Percentiles rank a stretch among this genome's conserved stretches.
These are phyloP conservation scores for Phytophthora fragariaefolia DNA, from an alignment of 352 stramenopile genomes.

Conservation along the genomic window DNA sequence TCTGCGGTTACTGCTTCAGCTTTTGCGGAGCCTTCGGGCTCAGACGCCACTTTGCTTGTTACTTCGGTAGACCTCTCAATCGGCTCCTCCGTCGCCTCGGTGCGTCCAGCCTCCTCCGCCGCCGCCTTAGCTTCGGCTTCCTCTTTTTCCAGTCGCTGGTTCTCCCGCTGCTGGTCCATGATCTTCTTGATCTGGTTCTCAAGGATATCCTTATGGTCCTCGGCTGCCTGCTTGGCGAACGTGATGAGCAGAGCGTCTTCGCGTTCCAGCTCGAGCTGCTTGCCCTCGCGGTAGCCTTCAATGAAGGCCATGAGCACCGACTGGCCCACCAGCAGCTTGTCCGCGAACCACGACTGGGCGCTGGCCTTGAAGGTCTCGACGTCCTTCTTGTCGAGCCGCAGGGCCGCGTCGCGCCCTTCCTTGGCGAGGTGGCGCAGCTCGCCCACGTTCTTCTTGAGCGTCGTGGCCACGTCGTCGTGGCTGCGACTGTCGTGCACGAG, in stretches of 20 bases:
- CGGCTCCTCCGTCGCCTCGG: constrained; percentile 9
- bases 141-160: constrained; percentile 49
- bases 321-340: constrained; percentile 87
- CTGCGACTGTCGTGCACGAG: constrained; percentile 71
- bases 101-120: constrained; percentile 13
- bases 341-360: constrained; percentile 78
- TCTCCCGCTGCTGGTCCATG: constrained; percentile 63
- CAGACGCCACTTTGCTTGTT: background rate
- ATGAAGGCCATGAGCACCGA: constrained; percentile 86
- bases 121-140: constrained; percentile 19
- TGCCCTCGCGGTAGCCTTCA: constrained; percentile 80
- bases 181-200: constrained; percentile 76
- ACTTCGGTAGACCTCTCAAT: background rate
- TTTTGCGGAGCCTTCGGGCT: background rate
- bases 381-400: constrained; percentile 68
- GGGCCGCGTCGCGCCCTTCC: constrained; percentile 57
- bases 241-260: constrained; percentile 77
- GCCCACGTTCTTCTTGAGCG: constrained; percentile 72
- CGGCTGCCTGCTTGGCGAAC: constrained; percentile 76
- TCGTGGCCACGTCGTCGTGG: constrained; percentile 72
- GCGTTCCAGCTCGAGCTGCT: constrained; percentile 74
- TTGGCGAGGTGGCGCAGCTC: constrained; percentile 74
- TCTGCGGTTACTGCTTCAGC: constrained; percentile 6
- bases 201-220: constrained; percentile 76
- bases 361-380: constrained; percentile 66